A percentile compares a stretch with the other conserved stretches of the same genome.
Conservation (phyloP, 2,329 filamentous ascomycete species). For the Atkinsonella hypoxylon region DNA sequence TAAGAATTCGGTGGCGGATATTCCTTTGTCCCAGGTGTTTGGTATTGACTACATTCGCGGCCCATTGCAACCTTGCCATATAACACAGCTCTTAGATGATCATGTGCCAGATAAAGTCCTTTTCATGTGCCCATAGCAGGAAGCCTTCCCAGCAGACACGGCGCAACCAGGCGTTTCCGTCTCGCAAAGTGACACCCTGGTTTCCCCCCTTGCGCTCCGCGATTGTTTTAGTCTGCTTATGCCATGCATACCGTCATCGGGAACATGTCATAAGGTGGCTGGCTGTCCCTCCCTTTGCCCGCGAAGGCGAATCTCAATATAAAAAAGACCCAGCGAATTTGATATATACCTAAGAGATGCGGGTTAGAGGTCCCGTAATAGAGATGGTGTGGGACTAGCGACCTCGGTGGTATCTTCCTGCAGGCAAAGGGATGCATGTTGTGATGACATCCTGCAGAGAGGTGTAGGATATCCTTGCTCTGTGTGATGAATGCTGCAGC, state of each 20-base stretch:
- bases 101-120: neutral
- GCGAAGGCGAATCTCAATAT: too few relatives aligned
- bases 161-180: neutral
- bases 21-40: neutral
- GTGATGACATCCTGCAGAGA: neutral
- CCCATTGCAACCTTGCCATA: neutral
- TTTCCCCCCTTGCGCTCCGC: too few relatives aligned
- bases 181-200: neutral
- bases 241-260: too few relatives aligned
- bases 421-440: neutral
- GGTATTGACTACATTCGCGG: neutral
- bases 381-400: too few relatives aligned
- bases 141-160: neutral
- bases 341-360: too few relatives aligned
- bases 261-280: too few relatives aligned
- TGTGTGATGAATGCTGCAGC: neutral
- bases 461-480: neutral
- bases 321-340: too few relatives aligned
- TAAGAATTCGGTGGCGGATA: neutral
- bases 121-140: neutral
- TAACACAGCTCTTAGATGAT: neutral
- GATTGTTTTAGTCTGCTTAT: too few relatives aligned
- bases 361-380: too few relatives aligned
- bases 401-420: too few relatives aligned
- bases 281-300: too few relatives aligned